Evolutionary conservation across 768 basidiomycete genomes (phyloP).

Genomic region (Tricholoma sp.): DNA sequence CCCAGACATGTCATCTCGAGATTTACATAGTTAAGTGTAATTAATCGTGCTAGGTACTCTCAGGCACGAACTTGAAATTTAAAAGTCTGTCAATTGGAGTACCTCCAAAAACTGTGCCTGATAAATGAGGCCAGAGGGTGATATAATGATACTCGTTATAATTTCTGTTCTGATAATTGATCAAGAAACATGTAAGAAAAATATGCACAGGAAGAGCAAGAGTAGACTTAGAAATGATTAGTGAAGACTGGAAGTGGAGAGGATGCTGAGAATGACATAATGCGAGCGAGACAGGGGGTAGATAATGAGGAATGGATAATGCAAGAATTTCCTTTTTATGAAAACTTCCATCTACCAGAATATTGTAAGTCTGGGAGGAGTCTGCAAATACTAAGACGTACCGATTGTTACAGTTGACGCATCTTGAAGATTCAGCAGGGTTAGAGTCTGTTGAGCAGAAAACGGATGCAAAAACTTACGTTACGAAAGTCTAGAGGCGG

Average conservation of each 20-base stretch:
- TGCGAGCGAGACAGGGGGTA: not conserved
- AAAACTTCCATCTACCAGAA: conserved; percentile 35
- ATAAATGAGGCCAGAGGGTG: too few species aligned
- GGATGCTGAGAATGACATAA: not conserved
- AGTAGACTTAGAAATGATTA: too few species aligned
- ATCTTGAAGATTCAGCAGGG: conserved; percentile 6
- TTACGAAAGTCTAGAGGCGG: conserved; percentile 72
- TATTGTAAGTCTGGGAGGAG: not conserved
- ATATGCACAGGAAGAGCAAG: too few species aligned
- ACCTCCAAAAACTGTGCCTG: too few species aligned
- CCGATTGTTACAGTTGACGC: conserved; percentile 27
- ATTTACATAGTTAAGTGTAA: too few species aligned
- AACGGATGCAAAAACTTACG: conserved; percentile 37
- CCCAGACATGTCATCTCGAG: too few species aligned
- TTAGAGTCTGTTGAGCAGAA: not conserved
- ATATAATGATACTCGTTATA: too few species aligned
- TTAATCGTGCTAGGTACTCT: too few species aligned
- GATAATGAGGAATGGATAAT: not conserved
- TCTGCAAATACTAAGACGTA: conserved; percentile 5
- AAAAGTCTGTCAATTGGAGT: too few species aligned
- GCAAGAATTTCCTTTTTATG: conserved; percentile 14
- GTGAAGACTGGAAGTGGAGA: not conserved
- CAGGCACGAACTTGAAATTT: too few species aligned
- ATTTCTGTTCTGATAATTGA: too few species aligned
- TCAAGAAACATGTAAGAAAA: too few species aligned